phyloP scores from a whole-genome alignment of 495 filamentous ascomycete species.

The Antarctomyces pellizariae region DNA sequence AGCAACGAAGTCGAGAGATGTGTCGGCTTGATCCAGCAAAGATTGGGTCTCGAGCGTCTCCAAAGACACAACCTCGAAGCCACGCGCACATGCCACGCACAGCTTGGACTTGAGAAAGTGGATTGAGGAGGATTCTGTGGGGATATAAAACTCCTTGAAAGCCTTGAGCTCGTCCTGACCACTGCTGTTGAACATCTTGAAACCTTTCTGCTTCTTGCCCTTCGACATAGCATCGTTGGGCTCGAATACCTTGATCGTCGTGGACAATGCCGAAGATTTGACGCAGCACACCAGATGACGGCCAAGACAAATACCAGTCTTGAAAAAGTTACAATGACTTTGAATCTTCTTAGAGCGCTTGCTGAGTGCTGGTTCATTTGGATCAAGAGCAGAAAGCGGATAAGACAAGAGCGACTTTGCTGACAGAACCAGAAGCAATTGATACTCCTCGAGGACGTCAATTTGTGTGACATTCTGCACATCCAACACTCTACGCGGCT shows the following conservation, averaged over 20 bases:
- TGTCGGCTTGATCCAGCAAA: conserved; percentile 92
- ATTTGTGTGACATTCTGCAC: conserved; percentile 75
- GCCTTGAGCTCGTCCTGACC: conserved; percentile 85
- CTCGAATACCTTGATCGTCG: conserved; percentile 94
- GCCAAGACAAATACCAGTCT: conserved; percentile 81
- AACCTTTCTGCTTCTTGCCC: conserved; percentile 73
- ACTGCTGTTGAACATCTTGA: conserved; percentile 83
- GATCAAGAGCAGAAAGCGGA: conserved; percentile 58
- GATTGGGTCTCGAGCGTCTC: conserved; percentile 96
- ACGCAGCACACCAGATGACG: conserved; percentile 88
- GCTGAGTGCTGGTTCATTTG: conserved; percentile 49
- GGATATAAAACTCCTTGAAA: conserved; percentile 99
- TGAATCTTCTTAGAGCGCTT: conserved; percentile 95
- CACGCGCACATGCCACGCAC: conserved; percentile 82
- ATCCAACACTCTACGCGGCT: conserved; percentile 70
- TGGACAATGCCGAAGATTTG: conserved; percentile 70
- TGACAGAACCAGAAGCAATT: conserved; percentile 71
- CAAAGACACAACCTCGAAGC: conserved; percentile 91
- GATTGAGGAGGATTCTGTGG: conserved; percentile 83
- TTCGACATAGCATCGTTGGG: conserved; percentile 79
- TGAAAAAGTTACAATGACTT: conserved; percentile 95
- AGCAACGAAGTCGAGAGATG: conserved; percentile 87
- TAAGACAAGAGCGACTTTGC: conserved; percentile 82
- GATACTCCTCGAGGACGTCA: conserved; percentile 87
- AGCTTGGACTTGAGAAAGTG: conserved; percentile 94